phyloP scores from a whole-genome alignment of 1,284 basidiomycete species.

The Phylloboletellus chloephorus region DNA sequence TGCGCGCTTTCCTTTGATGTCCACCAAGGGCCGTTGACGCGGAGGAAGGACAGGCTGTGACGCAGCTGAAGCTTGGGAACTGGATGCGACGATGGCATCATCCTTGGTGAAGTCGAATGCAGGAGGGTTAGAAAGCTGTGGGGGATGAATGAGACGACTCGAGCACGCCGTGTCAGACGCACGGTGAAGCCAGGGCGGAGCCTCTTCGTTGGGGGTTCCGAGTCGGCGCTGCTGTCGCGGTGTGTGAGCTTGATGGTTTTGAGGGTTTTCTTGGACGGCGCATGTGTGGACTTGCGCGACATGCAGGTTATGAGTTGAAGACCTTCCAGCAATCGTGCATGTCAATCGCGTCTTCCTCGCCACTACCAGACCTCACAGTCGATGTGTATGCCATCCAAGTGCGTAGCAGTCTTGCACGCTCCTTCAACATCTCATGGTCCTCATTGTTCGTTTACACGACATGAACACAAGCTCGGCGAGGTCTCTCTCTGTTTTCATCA shows the following conservation, averaged over 20 bases:
- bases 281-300: slow-evolving; percentile 16
- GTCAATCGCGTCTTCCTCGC: too few species aligned
- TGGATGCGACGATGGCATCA: slow-evolving; percentile 5
- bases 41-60: slow-evolving; percentile 3
- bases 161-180: slow-evolving; percentile 2
- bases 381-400: too few species aligned
- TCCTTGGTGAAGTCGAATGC: slow-evolving; percentile 32
- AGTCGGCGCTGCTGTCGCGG: slow-evolving; percentile 16
- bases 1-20: slow-evolving; percentile 46
- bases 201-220: slow-evolving; percentile 30
- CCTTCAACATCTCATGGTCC: too few species aligned
- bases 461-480: too few species aligned
- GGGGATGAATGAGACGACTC: background rate
- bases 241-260: slow-evolving; percentile 37
- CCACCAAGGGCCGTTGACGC: slow-evolving; percentile 14
- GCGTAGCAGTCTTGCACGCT: too few species aligned
- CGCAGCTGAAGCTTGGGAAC: slow-evolving; percentile 8
- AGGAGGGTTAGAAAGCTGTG: slow-evolving; percentile 35
- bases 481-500: too few species aligned
- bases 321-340: background rate
- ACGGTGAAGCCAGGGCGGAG: slow-evolving; percentile 29
- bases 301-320: slow-evolving; percentile 12
- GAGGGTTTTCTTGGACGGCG: slow-evolving; percentile 22
- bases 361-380: too few species aligned
- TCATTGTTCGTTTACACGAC: too few species aligned